These are phyloP conservation scores for Jamesozyma lodderae DNA, from an alignment of 805 yeast genomes.

Conservation along the genomic window DNA sequence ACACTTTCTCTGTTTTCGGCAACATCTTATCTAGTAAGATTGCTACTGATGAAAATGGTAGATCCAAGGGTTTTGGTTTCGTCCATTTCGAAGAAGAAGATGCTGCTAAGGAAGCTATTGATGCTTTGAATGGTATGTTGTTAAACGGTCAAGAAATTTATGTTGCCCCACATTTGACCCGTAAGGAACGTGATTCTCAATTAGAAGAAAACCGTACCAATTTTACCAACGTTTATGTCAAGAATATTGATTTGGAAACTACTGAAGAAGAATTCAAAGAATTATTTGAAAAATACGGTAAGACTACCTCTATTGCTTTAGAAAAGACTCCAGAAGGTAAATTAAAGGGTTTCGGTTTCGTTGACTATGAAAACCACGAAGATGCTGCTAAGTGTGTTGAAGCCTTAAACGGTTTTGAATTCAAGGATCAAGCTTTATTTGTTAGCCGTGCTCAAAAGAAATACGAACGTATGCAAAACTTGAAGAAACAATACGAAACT, in stretches of 20 bases:
- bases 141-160: constrained; percentile 92
- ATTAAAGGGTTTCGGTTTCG: constrained; percentile 92
- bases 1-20: constrained; percentile 95
- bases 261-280: constrained; percentile 62
- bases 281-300: constrained; percentile 66
- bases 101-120: constrained; percentile 90
- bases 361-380: constrained; percentile 82
- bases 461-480: constrained; percentile 93
- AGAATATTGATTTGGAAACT: constrained; percentile 72
- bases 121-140: constrained; percentile 96
- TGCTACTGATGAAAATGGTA: constrained; percentile 86
- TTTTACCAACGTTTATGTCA: constrained; percentile 93
- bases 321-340: constrained; percentile 79
- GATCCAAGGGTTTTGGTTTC: constrained; percentile 92
- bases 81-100: constrained; percentile 92
- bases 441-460: constrained; percentile 99
- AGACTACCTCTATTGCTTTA: constrained; percentile 72
- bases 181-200: constrained; percentile 89
- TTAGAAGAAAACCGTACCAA: constrained; percentile 82
- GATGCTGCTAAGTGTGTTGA: constrained; percentile 88
- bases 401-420: constrained; percentile 77
- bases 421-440: constrained; percentile 75
- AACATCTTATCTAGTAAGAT: constrained; percentile 93
- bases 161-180: constrained; percentile 90
- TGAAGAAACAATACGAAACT: constrained; percentile 88